Conservation (phyloP, 2,329 filamentous ascomycete genomes). For the Cladosporium sp. region DNA sequence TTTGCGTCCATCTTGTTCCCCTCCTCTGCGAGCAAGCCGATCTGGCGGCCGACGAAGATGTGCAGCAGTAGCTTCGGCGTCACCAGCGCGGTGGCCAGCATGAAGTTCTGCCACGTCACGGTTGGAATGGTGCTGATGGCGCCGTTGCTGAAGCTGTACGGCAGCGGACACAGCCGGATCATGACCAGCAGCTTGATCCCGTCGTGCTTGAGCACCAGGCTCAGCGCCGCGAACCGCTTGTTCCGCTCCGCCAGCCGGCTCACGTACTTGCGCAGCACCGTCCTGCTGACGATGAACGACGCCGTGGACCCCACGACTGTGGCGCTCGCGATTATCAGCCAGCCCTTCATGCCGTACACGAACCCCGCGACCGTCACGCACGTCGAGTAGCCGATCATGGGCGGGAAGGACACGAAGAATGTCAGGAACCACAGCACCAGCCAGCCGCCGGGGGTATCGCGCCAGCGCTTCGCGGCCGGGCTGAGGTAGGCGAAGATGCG, state of each 20-base stretch:
- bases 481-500: slow-evolving; percentile 73
- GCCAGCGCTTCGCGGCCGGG: slow-evolving; percentile 75
- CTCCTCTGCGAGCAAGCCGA: slow-evolving; percentile 79
- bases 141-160: slow-evolving; percentile 90
- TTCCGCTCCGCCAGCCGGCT: slow-evolving; percentile 78
- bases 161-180: slow-evolving; percentile 88
- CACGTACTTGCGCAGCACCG: slow-evolving; percentile 76
- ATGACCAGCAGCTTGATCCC: slow-evolving; percentile 85
- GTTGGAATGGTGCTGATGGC: slow-evolving; percentile 93
- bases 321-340: slow-evolving; percentile 78
- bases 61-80: slow-evolving; percentile 87
- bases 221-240: slow-evolving; percentile 82
- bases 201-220: slow-evolving; percentile 85
- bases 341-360: slow-evolving; percentile 74
- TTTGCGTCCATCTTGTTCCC: slow-evolving; percentile 77
- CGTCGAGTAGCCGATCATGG: slow-evolving; percentile 82
- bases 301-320: slow-evolving; percentile 75
- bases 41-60: slow-evolving; percentile 83
- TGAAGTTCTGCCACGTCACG: slow-evolving; percentile 73
- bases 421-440: slow-evolving; percentile 73
- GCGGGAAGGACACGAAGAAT: slow-evolving; percentile 79
- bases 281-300: slow-evolving; percentile 78
- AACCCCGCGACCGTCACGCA: slow-evolving; percentile 70
- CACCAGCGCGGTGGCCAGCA: slow-evolving; percentile 76
- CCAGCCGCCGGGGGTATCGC: slow-evolving; percentile 69